phyloP scores from a whole-genome alignment of 2,329 filamentous ascomycete species.

The Lachnellula suecica region DNA sequence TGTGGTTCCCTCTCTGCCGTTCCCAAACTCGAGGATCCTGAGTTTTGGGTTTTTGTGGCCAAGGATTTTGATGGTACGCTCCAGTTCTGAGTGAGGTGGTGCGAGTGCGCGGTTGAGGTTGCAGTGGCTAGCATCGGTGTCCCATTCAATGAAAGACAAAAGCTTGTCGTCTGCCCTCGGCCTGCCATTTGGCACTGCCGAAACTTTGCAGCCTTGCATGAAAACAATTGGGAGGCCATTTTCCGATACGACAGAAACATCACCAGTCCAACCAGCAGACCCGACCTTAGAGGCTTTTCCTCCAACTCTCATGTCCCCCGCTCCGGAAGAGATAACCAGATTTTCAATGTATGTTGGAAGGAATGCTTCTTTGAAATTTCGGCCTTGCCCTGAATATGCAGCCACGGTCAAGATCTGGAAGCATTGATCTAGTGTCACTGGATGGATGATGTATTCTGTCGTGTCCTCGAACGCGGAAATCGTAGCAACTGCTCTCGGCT shows the following conservation, averaged over 20 bases:
- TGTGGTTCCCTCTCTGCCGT: constrained; percentile 1
- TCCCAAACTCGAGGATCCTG: not conserved
- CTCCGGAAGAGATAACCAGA: not conserved
- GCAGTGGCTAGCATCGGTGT: not conserved
- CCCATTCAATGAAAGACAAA: not conserved
- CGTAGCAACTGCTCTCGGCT: constrained; percentile 1
- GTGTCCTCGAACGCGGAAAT: not conserved
- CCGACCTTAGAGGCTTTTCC: not conserved
- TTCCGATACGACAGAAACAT: not conserved
- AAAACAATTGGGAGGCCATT: not conserved
- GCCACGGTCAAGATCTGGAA: constrained; percentile 4
- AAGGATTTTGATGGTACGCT: not conserved
- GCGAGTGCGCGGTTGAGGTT: not conserved
- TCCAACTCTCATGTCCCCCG: not conserved
- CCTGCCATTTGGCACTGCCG: not conserved
- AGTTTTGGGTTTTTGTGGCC: not conserved
- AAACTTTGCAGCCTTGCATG: not conserved
- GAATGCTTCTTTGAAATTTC: not conserved
- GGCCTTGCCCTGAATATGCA: constrained; percentile 1
- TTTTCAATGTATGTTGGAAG: not conserved
- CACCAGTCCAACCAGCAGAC: not conserved
- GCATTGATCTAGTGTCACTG: constrained; percentile 2
- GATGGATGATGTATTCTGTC: constrained; percentile 3
- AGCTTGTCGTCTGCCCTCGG: not conserved
- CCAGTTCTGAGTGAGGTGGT: not conserved